Evolutionary conservation across 2,329 filamentous ascomycete species (phyloP), one percentile per base, ranked within the genome.

Genomic region (Keithomyces neogunnii): DNA sequence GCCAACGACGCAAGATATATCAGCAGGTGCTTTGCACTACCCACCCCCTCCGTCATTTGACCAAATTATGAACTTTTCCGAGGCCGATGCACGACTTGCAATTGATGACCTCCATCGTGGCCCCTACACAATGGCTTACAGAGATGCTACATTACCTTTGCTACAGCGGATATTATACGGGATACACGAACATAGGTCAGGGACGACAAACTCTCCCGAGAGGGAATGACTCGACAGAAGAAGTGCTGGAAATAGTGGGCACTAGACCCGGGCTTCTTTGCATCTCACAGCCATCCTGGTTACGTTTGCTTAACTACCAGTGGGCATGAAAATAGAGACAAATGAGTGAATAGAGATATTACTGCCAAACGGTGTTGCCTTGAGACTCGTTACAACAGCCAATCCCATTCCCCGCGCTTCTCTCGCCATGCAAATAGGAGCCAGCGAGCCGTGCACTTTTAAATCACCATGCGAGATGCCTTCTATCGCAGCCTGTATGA

Each of bases 41-140:
- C 10, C 13, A 13, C n/a, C 33, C 35, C 31, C 38, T 32, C 39
- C 35, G 10, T n/a, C 11, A 26, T 3, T 8, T 1, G 11, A 29
- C 3, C 8, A n/a, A 44, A 8, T 44, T 3, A 28, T 29, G 40
- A 30, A 5, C 4, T 4, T 48, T 33, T 39, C 50, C 3, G 50
- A 52, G 28, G 49, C 50, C 4, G 30, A 11, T 11, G 42, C 49
- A 46, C 50, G 50, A 33, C 29, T 52, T 9, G 33, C 40, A 32
- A 52, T 52, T 35, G 50, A 52, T 35, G 19, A 29, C 8, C 11
- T 52, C 29, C 26, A 38, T n/a, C 48, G 40, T 43, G 30, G 36
- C 6, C 28, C 6, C 8, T 2, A 32, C 8, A 32, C 10, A 2
- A 39, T n/a, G 13, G 13, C 30, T 5, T 11, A 29, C n/a, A 52